These are phyloP conservation scores for Yarrowia yakushimensis DNA, from an alignment of 805 yeast species.

Conservation along the genomic window DNA sequence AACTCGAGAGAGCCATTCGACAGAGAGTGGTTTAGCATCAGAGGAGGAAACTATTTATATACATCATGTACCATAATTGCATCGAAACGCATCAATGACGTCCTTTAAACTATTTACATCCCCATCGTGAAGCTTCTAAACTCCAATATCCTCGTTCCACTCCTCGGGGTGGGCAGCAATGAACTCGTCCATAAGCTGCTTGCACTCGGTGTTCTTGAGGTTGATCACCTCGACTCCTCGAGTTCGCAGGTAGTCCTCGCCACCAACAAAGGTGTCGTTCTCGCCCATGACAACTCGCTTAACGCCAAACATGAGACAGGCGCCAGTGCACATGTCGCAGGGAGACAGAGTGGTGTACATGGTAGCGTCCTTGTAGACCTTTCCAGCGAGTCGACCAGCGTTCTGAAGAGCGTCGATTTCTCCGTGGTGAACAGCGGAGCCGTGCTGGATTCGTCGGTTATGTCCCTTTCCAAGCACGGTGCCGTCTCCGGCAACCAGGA, in stretches of 20 bases:
- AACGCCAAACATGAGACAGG: slow-evolving; percentile 83
- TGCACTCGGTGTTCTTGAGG: slow-evolving; percentile 38
- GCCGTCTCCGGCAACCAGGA: slow-evolving; percentile 70
- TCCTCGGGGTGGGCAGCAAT: slow-evolving; percentile 54
- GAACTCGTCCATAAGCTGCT: slow-evolving; percentile 69
- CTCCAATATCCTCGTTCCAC: slow-evolving; percentile 43
- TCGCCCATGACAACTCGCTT: slow-evolving; percentile 88
- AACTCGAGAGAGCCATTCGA: neutral
- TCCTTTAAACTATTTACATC: neutral
- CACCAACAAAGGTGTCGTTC: slow-evolving; percentile 76
- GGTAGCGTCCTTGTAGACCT: slow-evolving; percentile 76
- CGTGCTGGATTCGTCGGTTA: slow-evolving; percentile 82
- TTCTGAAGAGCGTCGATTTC: slow-evolving; percentile 86
- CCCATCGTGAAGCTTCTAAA: neutral
- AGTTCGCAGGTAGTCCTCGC: slow-evolving; percentile 64
- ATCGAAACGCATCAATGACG: neutral
- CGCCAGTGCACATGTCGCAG: slow-evolving; percentile 94
- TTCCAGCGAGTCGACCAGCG: slow-evolving; percentile 84
- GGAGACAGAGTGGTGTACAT: slow-evolving; percentile 92
- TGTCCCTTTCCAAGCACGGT: slow-evolving; percentile 83
- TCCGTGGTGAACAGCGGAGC: slow-evolving; percentile 83
- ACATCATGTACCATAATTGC: neutral
- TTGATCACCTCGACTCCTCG: slow-evolving; percentile 55
- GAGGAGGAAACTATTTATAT: neutral
- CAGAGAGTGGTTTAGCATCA: neutral